Evolutionary conservation across 768 basidiomycete genomes (phyloP).

Genomic region (Porpolomopsis calyptriformis): DNA sequence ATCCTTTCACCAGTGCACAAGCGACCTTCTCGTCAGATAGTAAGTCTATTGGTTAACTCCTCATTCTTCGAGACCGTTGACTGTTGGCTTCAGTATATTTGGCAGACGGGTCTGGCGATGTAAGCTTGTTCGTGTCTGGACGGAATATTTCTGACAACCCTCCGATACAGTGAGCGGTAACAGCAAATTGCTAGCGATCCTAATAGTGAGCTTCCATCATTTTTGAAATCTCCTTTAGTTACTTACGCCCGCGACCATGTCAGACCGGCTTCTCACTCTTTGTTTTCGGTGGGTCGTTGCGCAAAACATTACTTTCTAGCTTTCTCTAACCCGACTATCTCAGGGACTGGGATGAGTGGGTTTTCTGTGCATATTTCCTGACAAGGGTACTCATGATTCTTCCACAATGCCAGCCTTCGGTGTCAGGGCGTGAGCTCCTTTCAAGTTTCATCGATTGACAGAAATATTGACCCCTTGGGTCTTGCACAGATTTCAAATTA

Average conservation of each 20-base stretch:
- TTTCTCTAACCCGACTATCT: background rate
- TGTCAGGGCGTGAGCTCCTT: conserved; percentile 18
- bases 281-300: conserved; percentile 4
- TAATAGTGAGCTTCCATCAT: conserved; percentile 12
- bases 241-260: background rate
- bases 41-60: conserved; percentile 9
- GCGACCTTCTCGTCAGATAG: conserved; percentile 24
- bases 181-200: conserved; percentile 11
- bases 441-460: conserved; percentile 14
- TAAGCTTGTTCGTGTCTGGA: conserved; percentile 6
- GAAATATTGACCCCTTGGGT: conserved; percentile 13
- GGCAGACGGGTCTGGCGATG: conserved; percentile 20
- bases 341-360: background rate
- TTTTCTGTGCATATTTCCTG: background rate
- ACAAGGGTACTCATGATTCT: background rate
- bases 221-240: conserved; percentile 1
- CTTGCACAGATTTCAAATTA: background rate
- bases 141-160: background rate
- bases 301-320: background rate
- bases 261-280: conserved; percentile 5
- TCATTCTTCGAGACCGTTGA: background rate
- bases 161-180: conserved; percentile 12
- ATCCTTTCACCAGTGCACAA: conserved; percentile 15
- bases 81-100: conserved; percentile 14
- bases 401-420: conserved; percentile 17